Evolutionary conservation across 148 eudicot genomes (phyloP), one percentile per base, ranked within the genome.

Genomic region (Silene latifolia): DNA sequence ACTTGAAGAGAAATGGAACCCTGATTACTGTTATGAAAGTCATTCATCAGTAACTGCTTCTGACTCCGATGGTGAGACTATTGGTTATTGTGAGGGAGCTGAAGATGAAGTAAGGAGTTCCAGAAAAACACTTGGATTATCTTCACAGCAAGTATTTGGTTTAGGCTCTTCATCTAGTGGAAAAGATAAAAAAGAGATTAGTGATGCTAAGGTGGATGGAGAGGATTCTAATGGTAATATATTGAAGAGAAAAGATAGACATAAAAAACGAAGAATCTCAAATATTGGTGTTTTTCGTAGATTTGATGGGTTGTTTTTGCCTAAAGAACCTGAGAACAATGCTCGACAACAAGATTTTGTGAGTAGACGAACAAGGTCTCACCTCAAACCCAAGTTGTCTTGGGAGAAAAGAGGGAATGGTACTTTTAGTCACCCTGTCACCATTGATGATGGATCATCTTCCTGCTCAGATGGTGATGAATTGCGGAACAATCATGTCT

Each of bases 1-100:
- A 13, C 12, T 82, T 5, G 79, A 71, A 0, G 82, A 65, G 51
- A 72, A 66, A 11, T 82, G 78, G 81, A 53, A 59, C 58, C 69
- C 72, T 51, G 64, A 60, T 48, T 6, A 56, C 42, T 63, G 48
- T 25, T 70, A 70, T 8, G 61, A 70, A 17, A 53, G 61, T 25
- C 73, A 48, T 23, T 69, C 72, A 29, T 48, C 59, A 8, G 35
- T 14, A 46, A 47, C 21, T 53, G 54, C 62, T 27, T 70, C 60
- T 70, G 61, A 8, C 12, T 51, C 44, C 15, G 73, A 70, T 24
- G 39, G 21, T 15, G 61, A 70, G 15, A n/a, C 3, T 35, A 39
- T 39, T n/a, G n/a, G 53, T 42, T 3, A 3, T 18, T 14, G 19
- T 14, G 12, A 2, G 44, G 68, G 11, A 64, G 68, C 46, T 9